Conservation (phyloP, 371 early-diverging fungal species). For the Cokeromyces recurvatus region DNA sequence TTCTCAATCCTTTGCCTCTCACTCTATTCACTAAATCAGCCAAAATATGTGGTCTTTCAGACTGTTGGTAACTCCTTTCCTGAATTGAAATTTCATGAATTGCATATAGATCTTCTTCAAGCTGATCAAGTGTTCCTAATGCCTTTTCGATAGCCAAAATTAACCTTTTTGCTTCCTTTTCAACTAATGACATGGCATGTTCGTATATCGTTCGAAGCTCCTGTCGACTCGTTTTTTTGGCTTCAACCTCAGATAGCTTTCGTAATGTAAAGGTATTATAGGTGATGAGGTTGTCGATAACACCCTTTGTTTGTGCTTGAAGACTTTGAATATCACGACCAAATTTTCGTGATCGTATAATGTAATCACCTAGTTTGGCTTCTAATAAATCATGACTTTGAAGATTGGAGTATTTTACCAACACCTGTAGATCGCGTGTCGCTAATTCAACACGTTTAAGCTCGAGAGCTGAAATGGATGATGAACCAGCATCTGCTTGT, state of each 20-base stretch:
- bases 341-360: constrained; percentile 28
- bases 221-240: constrained; percentile 25
- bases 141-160: constrained; percentile 36
- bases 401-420: constrained; percentile 40
- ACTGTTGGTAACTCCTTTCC: constrained; percentile 30
- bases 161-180: constrained; percentile 32
- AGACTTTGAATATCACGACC: constrained; percentile 31
- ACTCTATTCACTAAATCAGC: constrained; percentile 31
- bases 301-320: constrained; percentile 18
- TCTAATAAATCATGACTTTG: constrained; percentile 25
- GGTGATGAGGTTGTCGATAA: constrained; percentile 41
- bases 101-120: constrained; percentile 36
- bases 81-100: constrained; percentile 42
- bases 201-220: constrained; percentile 35
- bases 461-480: constrained; percentile 30
- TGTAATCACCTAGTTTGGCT: constrained; percentile 33
- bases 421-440: constrained; percentile 39
- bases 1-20: constrained; percentile 23
- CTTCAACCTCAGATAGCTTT: constrained; percentile 30
- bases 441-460: constrained; percentile 44
- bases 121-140: constrained; percentile 20
- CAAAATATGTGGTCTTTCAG: constrained; percentile 27
- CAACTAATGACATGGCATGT: constrained; percentile 37
- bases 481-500: constrained; percentile 16
- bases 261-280: constrained; percentile 43